Percentiles rank a stretch among this genome's conserved stretches.
Evolutionary conservation across 2,329 filamentous ascomycete species (phyloP).

Genomic region (Aspergillus brunneoviolaceus): DNA sequence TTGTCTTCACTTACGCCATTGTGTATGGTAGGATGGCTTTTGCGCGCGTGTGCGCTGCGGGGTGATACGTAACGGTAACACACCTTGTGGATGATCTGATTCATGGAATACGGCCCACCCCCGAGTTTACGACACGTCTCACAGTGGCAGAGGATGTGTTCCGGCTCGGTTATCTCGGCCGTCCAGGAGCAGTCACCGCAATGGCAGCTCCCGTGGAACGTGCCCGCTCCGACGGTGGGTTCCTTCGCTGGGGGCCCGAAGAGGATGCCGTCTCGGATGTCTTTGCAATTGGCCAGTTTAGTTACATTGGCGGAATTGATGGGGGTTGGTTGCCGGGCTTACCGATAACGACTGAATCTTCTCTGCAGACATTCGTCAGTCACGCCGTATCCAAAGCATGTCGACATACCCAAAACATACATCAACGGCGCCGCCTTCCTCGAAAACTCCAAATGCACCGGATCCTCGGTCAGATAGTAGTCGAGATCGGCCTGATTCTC

Average conservation of each 20-base stretch:
- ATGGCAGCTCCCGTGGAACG: conserved; percentile 6
- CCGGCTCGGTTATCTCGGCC: conserved; percentile 5
- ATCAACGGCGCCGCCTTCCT: conserved; percentile 1
- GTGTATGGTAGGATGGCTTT: too few relatives aligned
- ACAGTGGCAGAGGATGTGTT: conserved; percentile 9
- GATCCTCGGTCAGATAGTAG: conserved; percentile 6
- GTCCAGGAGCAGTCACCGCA: conserved; percentile 5
- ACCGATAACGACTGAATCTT: conserved; percentile 2
- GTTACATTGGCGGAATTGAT: background rate
- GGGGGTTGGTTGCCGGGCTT: background rate
- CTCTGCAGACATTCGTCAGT: background rate
- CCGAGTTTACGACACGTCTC: conserved; percentile 9
- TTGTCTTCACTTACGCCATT: too few relatives aligned
- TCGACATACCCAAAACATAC: background rate
- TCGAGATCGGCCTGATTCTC: conserved; percentile 8
- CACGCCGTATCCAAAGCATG: background rate
- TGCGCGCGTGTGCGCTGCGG: background rate
- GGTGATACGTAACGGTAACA: background rate
- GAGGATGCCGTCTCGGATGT: conserved; percentile 2
- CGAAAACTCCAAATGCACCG: conserved; percentile 6
- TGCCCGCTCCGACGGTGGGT: background rate
- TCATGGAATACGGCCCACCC: conserved; percentile 1
- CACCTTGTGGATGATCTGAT: background rate
- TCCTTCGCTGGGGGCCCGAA: background rate
- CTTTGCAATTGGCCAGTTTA: background rate